Evolutionary conservation across 2,329 filamentous ascomycete species (phyloP), one percentile per base, ranked within the genome.

Genomic region (Zasmidium cellare): DNA sequence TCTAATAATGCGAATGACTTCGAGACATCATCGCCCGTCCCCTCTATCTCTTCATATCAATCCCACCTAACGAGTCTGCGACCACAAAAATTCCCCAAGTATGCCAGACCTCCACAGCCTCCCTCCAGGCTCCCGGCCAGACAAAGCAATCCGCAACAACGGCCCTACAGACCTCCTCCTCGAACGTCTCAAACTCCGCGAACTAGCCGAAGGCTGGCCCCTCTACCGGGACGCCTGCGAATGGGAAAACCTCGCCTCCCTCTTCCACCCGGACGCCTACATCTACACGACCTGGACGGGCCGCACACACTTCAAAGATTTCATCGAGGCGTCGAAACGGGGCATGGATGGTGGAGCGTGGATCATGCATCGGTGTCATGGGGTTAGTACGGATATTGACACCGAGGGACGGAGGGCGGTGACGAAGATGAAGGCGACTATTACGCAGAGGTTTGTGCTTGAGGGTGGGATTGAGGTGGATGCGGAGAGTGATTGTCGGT

Each of bases 261-360:
- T 82, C 47, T 82, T 82, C 67, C 78, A 81, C 60, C 73, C 75
- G 0, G 72, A 73, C 35, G 79, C 80, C 2, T 73, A 76, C 60
- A 76, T 82, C 31, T 81, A 80, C 67, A 82, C 80, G 0, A 80
- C 79, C 11, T 82, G 79, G 80, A 77, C 79, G 0, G 79, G 79
- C 2, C 72, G 75, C 6, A 76, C 76, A 0, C 63, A 70, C 16
- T 73, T 74, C 57, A 61, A 69, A 2, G 73, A 78, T 51, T 78
- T 78, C 67, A 77, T 78, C 46, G 62, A 62, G 3, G 73, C 65
- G 2, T 76, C 74, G 0, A 69, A 77, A 57, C 67, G 62, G 0
- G 76, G 75, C 18, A 77, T 76, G 73, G 75, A 76, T 56, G 71
- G 72, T 3, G 76, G 76, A 2, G 74, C 71, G 19, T 78, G 77